Base-by-base conservation (phyloP, 345 rosid species). In the Salix udensis region DNA sequence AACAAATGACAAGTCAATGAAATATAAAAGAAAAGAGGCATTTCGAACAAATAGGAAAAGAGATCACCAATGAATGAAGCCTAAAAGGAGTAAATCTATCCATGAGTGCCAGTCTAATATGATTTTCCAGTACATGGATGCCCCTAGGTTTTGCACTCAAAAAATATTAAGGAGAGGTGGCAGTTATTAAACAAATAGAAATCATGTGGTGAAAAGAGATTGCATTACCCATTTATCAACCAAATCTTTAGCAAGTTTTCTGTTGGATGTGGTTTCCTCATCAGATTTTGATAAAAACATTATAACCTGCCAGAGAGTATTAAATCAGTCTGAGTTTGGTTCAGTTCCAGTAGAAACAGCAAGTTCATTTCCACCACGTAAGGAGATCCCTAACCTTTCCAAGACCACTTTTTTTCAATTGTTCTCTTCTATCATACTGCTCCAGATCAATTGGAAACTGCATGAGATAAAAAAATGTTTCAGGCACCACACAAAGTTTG, bases 221-320 rank as follows among this genome's bases (percentile, higher is more conserved):
- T 15, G 64, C 65, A 74, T 80, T 93, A 96, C 99, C 98, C 98
- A 96, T 92, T 92, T 93, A 77, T 96, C 98, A 77, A 96, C 99
- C 88, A 96, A 86, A 76, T 96, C 99, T 87, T 93, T 96, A 39
- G 99, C 98, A 65, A 93, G 96, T 79, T 92, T 87, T 85, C 97
- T 87, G 85, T 96, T 96, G 68, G 96, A 85, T 53, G 90, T 92
- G 50, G 97, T 92, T 85, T 96, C 99, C 91, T 96, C 99, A 5
- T 91, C 99, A 0, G 99, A 93, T 83, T 92, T 96, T 65, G 99
- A 96, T 76, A 96, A 89, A 80, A 96, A 96, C 98, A 96, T 91
- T 72, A 93, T 93, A 69, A 96, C 99, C 98, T 95, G 88, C 62
- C 61, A 80, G 44, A 70, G n/a, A 11, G 67, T 10, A n/a, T 21